A percentile compares a stretch with the other conserved stretches of the same genome.
Conservation (phyloP, 2,329 filamentous ascomycete genomes). For the Fusarium tuaranense region DNA sequence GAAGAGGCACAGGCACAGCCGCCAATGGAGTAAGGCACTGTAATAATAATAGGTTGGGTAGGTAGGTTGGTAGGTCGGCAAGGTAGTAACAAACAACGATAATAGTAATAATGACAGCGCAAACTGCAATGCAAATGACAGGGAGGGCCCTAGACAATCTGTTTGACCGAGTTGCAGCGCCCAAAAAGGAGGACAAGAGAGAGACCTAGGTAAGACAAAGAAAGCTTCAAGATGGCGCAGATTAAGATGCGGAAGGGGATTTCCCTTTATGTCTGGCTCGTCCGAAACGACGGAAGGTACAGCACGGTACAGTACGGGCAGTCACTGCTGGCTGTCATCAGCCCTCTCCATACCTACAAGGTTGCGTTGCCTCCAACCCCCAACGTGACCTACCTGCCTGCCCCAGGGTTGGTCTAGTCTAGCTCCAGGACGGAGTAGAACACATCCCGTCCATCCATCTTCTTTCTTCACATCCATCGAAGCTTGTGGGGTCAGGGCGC, state of each 20-base stretch:
- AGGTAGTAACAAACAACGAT: conserved; percentile 2
- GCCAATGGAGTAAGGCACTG: background rate
- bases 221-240: conserved; percentile 14
- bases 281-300: conserved; percentile 28
- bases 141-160: conserved; percentile 1
- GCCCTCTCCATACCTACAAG: conserved; percentile 7
- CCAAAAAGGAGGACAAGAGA: conserved; percentile 5
- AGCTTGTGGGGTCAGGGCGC: conserved; percentile 38
- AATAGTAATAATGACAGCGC: conserved; percentile 10
- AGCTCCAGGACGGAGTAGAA: background rate
- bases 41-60: conserved; percentile 5
- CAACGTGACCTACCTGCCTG: conserved; percentile 34
- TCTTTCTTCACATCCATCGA: conserved; percentile 20
- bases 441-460: background rate
- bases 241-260: conserved; percentile 30
- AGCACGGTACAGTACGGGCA: background rate
- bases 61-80: background rate
- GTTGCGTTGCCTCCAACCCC: conserved; percentile 39
- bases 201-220: background rate
- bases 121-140: conserved; percentile 1
- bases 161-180: background rate
- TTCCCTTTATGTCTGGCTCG: conserved; percentile 41
- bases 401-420: conserved; percentile 16
- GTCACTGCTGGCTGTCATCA: background rate
- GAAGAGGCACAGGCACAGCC: conserved; percentile 10